Evolutionary conservation across 2,329 filamentous ascomycete genomes (phyloP), one percentile per base, ranked within the genome.

Genomic region (Tolypocladium tropicale): DNA sequence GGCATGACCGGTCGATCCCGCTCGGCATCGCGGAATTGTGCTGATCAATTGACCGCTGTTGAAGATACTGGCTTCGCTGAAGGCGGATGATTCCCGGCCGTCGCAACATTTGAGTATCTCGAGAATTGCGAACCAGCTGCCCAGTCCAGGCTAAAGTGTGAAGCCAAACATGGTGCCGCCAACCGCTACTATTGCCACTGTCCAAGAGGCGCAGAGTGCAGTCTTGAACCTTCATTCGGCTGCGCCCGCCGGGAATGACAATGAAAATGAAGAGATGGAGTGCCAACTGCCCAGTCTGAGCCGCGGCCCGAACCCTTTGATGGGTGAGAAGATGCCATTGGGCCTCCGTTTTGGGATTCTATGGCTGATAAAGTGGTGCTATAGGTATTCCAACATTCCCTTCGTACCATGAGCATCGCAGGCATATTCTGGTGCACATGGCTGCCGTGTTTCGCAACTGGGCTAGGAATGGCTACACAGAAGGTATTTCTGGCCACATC

Each of bases 351-450:
- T 7, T 23, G 18, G 37, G 6, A 30, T n/a, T 9, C 10, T 21
- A 37, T 25, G n/a, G 23, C 21, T 28, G 34, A 36, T 14, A 7
- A 32, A 28, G 54, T 6, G 11, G n/a, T 2, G 1, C 28, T 12
- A 16, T 56, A 72, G 75, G 72, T 39, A 76, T 78, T 53, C 76
- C 76, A 7, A 69, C 64, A 2, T 78, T 77, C 60, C 64, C 67
- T 25, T 68, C 63, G 36, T 73, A 67, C 56, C 65, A 64, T 7
- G 68, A 66, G 43, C 70, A 88, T 56, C 81, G 86, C 23, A 76
- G 76, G 63, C 86, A 86, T 75, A 82, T 83, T 57, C 74, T 86
- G 11, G 73, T 81, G 32, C 84, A 88, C 69, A 86, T 86, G 77
- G 83, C 84, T 4, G 79, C 80, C 33, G 75, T 76, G 73, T 56